Conservation (phyloP, 805 yeast species). For the Cephaloascus fragrans region DNA sequence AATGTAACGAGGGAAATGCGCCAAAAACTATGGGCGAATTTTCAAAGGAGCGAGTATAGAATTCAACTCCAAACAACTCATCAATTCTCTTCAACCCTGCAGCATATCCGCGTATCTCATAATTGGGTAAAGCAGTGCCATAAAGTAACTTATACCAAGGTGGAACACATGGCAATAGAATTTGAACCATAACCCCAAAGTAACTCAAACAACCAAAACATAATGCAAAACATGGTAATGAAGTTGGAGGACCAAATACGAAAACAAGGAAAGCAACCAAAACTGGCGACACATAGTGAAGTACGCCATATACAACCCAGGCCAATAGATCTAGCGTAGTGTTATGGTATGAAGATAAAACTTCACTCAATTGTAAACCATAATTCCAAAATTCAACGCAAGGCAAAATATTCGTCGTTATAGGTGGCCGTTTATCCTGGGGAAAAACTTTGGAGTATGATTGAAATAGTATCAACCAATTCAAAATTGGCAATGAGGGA, state of each 20-base stretch:
- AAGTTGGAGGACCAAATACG: neutral
- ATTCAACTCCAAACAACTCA: slow-evolving; percentile 12
- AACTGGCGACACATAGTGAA: neutral
- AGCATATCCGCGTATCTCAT: slow-evolving; percentile 18
- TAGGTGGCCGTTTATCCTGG: neutral
- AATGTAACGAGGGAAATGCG: slow-evolving; percentile 20
- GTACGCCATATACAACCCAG: neutral
- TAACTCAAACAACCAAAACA: neutral
- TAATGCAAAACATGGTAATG: neutral
- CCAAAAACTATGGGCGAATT: slow-evolving; percentile 19
- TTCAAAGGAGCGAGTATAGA: slow-evolving; percentile 13
- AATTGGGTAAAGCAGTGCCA: slow-evolving; percentile 7
- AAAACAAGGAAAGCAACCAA: neutral
- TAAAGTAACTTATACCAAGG: slow-evolving; percentile 10
- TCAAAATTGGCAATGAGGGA: neutral
- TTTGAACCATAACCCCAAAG: slow-evolving; percentile 10
- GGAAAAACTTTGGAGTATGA: neutral
- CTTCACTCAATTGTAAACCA: neutral
- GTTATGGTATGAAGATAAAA: neutral
- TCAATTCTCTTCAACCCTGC: slow-evolving; percentile 22
- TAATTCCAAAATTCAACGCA: neutral
- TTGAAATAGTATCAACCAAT: neutral
- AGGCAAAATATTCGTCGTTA: neutral
- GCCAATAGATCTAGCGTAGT: neutral
- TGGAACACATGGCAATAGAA: slow-evolving; percentile 12